phyloP scores from a whole-genome alignment of 805 yeast species.

The Lipomyces mesembrius region DNA sequence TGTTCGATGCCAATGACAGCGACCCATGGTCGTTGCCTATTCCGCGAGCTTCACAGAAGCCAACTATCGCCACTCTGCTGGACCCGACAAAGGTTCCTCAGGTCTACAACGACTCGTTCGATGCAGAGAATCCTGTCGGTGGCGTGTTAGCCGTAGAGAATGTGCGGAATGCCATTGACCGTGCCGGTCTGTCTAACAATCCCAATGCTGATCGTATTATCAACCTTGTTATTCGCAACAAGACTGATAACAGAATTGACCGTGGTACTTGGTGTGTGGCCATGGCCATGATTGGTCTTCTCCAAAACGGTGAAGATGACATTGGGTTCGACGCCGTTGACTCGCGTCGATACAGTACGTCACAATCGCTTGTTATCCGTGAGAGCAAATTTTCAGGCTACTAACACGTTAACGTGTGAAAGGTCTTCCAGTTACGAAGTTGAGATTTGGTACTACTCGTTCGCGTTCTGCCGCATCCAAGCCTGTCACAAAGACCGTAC shows the following conservation, averaged over 20 bases:
- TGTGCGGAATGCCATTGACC: constrained; percentile 33
- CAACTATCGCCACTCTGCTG: constrained; percentile 35
- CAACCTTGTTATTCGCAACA: constrained; percentile 28
- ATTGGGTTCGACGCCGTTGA: constrained; percentile 43
- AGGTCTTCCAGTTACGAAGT: constrained; percentile 27
- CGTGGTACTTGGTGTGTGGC: constrained; percentile 44
- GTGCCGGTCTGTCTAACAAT: constrained; percentile 32
- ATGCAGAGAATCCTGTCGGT: constrained; percentile 36
- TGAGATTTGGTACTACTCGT: constrained; percentile 12
- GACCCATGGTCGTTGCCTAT: constrained; percentile 33
- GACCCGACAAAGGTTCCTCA: constrained; percentile 32
- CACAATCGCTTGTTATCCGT: neutral
- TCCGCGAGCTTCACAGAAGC: constrained; percentile 24
- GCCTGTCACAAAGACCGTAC: neutral
- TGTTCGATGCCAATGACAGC: constrained; percentile 25
- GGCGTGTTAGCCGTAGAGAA: constrained; percentile 30
- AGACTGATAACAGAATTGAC: constrained; percentile 38
- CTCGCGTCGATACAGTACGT: constrained; percentile 32
- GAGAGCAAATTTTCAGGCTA: neutral
- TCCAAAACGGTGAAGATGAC: constrained; percentile 44
- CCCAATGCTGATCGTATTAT: constrained; percentile 26
- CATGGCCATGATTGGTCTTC: constrained; percentile 45
- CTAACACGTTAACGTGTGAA: neutral
- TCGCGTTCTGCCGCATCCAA: neutral
- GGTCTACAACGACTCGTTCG: constrained; percentile 35